phyloP scores from a whole-genome alignment of 352 stramenopile species.

The Phytophthora chlamydospora region DNA sequence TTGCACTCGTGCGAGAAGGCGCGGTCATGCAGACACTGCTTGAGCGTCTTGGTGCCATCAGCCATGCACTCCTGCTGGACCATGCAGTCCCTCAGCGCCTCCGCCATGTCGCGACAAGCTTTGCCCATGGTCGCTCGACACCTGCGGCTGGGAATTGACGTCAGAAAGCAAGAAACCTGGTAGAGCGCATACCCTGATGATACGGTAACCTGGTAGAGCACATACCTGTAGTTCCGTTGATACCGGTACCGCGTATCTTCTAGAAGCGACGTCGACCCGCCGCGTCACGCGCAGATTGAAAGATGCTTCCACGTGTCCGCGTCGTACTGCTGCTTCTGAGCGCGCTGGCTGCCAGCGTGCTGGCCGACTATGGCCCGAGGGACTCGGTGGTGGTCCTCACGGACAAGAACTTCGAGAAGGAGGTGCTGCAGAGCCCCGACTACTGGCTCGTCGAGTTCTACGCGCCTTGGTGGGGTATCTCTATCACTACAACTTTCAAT shows the following conservation, averaged over 20 bases:
- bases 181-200: not conserved
- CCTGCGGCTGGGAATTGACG: not conserved
- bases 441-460: slow-evolving; percentile 95
- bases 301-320: slow-evolving; percentile 39
- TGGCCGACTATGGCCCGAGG: slow-evolving; percentile 54
- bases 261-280: slow-evolving; percentile 9
- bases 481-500: not conserved
- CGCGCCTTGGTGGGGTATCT: slow-evolving; percentile 77
- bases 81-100: slow-evolving; percentile 85
- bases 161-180: not conserved
- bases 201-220: not conserved
- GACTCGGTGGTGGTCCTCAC: slow-evolving; percentile 76
- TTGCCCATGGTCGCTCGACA: slow-evolving; percentile 63
- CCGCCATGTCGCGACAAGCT: slow-evolving; percentile 83
- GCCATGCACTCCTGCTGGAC: slow-evolving; percentile 77
- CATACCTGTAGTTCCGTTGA: not conserved
- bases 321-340: slow-evolving; percentile 23
- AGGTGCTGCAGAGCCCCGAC: slow-evolving; percentile 77
- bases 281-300: slow-evolving; percentile 5
- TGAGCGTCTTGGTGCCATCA: slow-evolving; percentile 73
- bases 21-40: slow-evolving; percentile 75
- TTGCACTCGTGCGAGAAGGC: slow-evolving; percentile 76
- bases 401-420: slow-evolving; percentile 85
- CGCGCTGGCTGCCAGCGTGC: slow-evolving; percentile 10
- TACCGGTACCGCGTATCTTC: slow-evolving; percentile 12